These are phyloP conservation scores for Ceratobasidium sp. DNA, from an alignment of 1,284 basidiomycete species.

Conservation along the genomic window DNA sequence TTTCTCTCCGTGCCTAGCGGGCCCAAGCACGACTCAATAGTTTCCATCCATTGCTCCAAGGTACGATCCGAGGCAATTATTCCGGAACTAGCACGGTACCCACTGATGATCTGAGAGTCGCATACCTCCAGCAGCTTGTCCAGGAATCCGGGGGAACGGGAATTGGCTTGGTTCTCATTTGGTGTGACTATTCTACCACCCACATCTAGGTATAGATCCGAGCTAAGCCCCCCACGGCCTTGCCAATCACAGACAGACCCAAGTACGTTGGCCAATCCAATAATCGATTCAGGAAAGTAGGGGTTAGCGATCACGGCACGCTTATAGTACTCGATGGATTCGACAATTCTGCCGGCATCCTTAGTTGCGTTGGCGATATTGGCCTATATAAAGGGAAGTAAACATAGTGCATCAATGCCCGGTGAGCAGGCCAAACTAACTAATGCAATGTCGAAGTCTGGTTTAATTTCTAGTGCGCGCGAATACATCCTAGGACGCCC, in stretches of 20 bases:
- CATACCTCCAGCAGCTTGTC: slow-evolving; percentile 57
- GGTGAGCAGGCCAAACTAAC: slow-evolving; percentile 59
- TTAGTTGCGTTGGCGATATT: slow-evolving; percentile 41
- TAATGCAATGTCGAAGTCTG: slow-evolving; percentile 65
- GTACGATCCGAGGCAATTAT: slow-evolving; percentile 51
- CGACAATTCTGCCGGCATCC: slow-evolving; percentile 54
- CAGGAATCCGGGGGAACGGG: slow-evolving; percentile 54
- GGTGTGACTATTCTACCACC: slow-evolving; percentile 15
- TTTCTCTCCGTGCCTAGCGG: slow-evolving; percentile 49
- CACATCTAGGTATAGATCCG: slow-evolving; percentile 21
- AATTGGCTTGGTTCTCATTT: slow-evolving; percentile 36
- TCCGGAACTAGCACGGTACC: slow-evolving; percentile 53
- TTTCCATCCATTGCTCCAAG: slow-evolving; percentile 57
- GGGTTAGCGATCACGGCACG: slow-evolving; percentile 62
- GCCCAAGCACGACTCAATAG: slow-evolving; percentile 51
- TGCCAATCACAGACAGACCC: slow-evolving; percentile 64
- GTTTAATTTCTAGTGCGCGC: slow-evolving; percentile 60
- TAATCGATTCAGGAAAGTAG: slow-evolving; percentile 62
- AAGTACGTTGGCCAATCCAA: slow-evolving; percentile 61
- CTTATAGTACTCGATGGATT: slow-evolving; percentile 62
- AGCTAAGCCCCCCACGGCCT: slow-evolving; percentile 52
- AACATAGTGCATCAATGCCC: too few species aligned
- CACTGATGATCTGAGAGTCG: slow-evolving; percentile 57
- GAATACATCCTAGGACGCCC: slow-evolving; percentile 55
- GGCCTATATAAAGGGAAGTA: neutral